Percentiles rank a stretch among this genome's conserved stretches.
These are phyloP conservation scores for Blastobotrys proliferans DNA, from an alignment of 1,139 yeast species.

Conservation along the genomic window DNA sequence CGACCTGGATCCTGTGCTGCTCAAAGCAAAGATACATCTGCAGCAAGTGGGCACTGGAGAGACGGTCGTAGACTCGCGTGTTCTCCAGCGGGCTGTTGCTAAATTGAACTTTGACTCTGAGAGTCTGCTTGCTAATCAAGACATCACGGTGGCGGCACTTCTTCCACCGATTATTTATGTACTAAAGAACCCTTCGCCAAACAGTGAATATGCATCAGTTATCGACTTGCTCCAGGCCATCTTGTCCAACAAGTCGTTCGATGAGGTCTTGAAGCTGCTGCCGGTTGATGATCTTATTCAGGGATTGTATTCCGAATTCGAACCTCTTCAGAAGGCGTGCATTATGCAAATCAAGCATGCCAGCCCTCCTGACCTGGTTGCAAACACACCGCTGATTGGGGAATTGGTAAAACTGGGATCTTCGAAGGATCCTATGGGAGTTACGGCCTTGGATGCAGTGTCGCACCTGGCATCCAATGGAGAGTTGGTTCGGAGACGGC, in stretches of 20 bases:
- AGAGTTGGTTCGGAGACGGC: slow-evolving; percentile 24
- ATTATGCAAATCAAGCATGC: slow-evolving; percentile 22
- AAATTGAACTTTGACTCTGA: slow-evolving; percentile 21
- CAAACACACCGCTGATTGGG: slow-evolving; percentile 22
- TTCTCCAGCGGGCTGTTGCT: slow-evolving; percentile 18
- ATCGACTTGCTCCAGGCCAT: slow-evolving; percentile 23
- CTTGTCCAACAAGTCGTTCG: slow-evolving; percentile 20
- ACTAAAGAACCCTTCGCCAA: slow-evolving; percentile 15
- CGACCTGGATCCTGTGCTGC: background rate
- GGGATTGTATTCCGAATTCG: slow-evolving; percentile 22
- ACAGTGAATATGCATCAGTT: slow-evolving; percentile 18
- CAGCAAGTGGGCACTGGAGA: background rate
- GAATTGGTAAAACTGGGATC: slow-evolving; percentile 18
- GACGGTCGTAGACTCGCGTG: slow-evolving; percentile 11
- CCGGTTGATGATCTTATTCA: slow-evolving; percentile 21
- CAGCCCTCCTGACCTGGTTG: slow-evolving; percentile 23
- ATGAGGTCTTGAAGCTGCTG: slow-evolving; percentile 21
- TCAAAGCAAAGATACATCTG: background rate
- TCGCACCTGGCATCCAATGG: slow-evolving; percentile 20
- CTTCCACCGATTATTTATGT: slow-evolving; percentile 22
- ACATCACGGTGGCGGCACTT: too few relatives aligned
- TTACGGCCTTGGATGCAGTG: slow-evolving; percentile 16
- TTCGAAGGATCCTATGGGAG: background rate
- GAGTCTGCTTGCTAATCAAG: slow-evolving; percentile 10
- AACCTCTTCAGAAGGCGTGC: slow-evolving; percentile 22